These are phyloP conservation scores for Stagonosporopsis rhizophila DNA, from an alignment of 2,329 filamentous ascomycete genomes.

Conservation along the genomic window DNA sequence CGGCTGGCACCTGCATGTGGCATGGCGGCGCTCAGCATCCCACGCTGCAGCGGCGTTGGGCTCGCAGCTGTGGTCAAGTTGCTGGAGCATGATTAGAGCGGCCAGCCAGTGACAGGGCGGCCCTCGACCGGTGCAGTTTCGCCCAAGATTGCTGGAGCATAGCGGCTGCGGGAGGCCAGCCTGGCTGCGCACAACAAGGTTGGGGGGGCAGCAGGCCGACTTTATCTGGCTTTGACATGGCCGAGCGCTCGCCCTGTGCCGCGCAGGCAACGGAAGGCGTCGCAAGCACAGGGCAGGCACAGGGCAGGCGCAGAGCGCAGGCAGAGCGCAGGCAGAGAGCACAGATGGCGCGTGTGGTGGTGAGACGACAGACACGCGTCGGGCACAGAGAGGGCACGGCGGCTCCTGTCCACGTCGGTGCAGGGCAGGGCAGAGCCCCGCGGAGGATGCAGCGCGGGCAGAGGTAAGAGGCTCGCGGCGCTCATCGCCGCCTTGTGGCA, in stretches of 20 bases:
- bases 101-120: conserved; percentile 27
- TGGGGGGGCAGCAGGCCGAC: conserved; percentile 8
- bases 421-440: neutral
- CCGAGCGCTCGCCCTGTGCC: too few species aligned
- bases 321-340: conserved; percentile 12
- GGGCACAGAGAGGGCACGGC: neutral
- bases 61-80: conserved; percentile 21
- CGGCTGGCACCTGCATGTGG: conserved; percentile 4
- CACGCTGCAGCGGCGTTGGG: conserved; percentile 25
- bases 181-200: conserved; percentile 12
- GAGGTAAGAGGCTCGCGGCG: neutral
- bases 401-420: too few species aligned
- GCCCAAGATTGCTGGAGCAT: conserved; percentile 27
- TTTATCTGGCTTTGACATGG: conserved; percentile 26
- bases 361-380: conserved; percentile 11
- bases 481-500: conserved; percentile 4
- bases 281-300: neutral
- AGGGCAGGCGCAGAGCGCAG: too few species aligned
- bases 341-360: conserved; percentile 8
- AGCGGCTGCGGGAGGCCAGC: conserved; percentile 32
- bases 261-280: neutral
- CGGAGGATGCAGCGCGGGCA: neutral
- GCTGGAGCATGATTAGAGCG: conserved; percentile 12
- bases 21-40: conserved; percentile 17
- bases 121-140: conserved; percentile 16